Evolutionary conservation across 176 grass and related monocot species (phyloP).

Genomic region (Eleusine coracana): DNA sequence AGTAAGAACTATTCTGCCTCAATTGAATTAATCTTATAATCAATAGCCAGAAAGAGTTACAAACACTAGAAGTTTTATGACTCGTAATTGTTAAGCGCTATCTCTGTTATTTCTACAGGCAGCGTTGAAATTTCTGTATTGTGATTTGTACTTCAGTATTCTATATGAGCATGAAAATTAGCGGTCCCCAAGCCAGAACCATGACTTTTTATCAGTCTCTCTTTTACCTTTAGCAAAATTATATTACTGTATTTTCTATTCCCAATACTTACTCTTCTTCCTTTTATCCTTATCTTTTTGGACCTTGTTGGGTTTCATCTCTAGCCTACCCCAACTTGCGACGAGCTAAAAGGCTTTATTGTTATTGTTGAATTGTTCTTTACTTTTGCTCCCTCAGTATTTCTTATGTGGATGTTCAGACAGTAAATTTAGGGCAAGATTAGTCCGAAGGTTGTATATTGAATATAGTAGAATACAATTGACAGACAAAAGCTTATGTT

Average conservation of each 20-base stretch:
- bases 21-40: constrained; percentile 24
- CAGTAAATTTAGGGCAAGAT: no score
- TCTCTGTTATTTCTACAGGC: constrained; percentile 10
- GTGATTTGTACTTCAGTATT: background rate
- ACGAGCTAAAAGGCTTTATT: no score
- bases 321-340: no score
- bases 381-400: no score
- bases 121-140: constrained; percentile 2
- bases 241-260: no score
- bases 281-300: background rate
- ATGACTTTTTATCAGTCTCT: background rate
- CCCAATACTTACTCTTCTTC: no score
- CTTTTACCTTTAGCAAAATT: background rate
- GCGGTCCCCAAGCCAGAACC: background rate
- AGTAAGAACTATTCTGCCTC: constrained; percentile 33
- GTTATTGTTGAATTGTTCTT: background rate
- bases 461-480: background rate
- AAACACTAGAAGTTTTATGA: background rate
- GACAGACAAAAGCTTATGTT: constrained; percentile 5
- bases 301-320: background rate
- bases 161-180: background rate
- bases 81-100: background rate
- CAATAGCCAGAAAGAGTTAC: constrained; percentile 19
- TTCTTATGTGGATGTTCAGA: no score
- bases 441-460: background rate